phyloP scores from a whole-genome alignment of 768 basidiomycete species.

The Boletus patriciae region DNA sequence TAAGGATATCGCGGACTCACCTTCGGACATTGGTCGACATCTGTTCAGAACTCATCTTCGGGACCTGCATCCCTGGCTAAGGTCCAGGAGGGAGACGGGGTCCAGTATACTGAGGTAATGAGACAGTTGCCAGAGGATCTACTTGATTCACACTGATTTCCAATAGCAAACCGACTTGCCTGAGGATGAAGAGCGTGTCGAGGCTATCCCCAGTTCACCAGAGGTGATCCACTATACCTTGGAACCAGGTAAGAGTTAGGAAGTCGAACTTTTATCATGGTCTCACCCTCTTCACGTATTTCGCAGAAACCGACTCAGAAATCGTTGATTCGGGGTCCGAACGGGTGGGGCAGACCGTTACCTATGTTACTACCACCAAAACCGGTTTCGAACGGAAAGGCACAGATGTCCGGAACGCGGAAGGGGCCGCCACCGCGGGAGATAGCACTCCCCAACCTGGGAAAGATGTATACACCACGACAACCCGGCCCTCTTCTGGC shows the following conservation, averaged over 20 bases:
- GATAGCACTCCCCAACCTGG: background rate
- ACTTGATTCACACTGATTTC: background rate
- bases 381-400: background rate
- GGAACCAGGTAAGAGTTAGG: background rate
- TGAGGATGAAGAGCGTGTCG: too few species aligned
- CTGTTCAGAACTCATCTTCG: too few species aligned
- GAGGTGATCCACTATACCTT: background rate
- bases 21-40: too few species aligned
- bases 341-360: background rate
- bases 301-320: background rate
- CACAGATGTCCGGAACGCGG: background rate
- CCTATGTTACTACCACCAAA: background rate
- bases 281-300: background rate
- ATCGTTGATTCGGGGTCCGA: background rate
- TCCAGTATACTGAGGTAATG: background rate
- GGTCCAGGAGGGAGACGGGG: background rate
- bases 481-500: background rate
- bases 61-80: background rate
- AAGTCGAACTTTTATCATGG: background rate
- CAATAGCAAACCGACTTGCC: background rate
- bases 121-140: background rate
- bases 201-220: background rate
- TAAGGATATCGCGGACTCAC: too few species aligned
- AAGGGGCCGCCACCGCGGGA: background rate
- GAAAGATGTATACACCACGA: background rate